Conservation (phyloP, 2,329 filamentous ascomycete species). For the Pseudovirgaria hyperparasitica region DNA sequence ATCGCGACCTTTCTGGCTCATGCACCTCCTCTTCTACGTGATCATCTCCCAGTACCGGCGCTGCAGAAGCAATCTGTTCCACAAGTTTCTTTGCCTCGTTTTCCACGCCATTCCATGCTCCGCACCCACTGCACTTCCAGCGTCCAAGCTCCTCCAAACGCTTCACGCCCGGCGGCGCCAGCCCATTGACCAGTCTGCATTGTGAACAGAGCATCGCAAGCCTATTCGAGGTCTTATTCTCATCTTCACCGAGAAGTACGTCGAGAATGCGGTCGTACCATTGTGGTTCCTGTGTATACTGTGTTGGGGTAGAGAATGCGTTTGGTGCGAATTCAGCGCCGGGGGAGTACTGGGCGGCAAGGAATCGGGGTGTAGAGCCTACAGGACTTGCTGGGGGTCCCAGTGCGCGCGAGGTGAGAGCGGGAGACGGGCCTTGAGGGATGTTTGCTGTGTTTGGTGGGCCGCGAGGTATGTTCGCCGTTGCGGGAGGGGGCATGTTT, state of each 20-base stretch:
- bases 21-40: too few relatives aligned
- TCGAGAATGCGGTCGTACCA: constrained; percentile 97
- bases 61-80: too few relatives aligned
- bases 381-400: constrained; percentile 8
- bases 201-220: constrained; percentile 71
- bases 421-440: constrained; percentile 7
- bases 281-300: constrained; percentile 38
- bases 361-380: neutral
- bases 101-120: constrained; percentile 66
- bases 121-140: constrained; percentile 86
- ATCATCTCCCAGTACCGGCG: too few relatives aligned
- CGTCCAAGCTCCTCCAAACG: constrained; percentile 65
- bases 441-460: constrained; percentile 18
- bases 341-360: constrained; percentile 3
- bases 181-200: constrained; percentile 86
- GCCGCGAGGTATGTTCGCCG: constrained; percentile 46
- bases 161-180: constrained; percentile 78
- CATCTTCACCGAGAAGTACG: constrained; percentile 85
- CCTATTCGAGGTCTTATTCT: constrained; percentile 82
- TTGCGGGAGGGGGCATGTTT: constrained; percentile 46
- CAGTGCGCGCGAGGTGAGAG: constrained; percentile 10
- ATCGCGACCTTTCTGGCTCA: too few relatives aligned
- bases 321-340: constrained; percentile 63
- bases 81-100: constrained; percentile 64
- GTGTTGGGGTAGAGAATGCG: constrained; percentile 39